Evolutionary conservation across 129 eudicot genomes (phyloP), one percentile per base, ranked within the genome.

Genomic region (Artemisia annua): DNA sequence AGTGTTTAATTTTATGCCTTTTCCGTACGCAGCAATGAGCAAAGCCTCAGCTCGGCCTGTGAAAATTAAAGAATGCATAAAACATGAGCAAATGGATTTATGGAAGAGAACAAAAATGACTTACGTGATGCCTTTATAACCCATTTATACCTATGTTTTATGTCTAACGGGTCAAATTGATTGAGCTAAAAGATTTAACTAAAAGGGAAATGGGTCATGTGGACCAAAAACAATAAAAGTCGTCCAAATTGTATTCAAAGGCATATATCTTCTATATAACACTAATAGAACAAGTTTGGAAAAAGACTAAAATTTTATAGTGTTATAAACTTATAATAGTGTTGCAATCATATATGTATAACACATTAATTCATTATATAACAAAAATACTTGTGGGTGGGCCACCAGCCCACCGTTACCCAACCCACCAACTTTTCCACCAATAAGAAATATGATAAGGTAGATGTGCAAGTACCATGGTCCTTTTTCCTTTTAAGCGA

Each of bases 31-130:
- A 71, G 97, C 97, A 83, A 94, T 94, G 15, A 90, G 87, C 66
- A 94, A 82, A 70, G 99, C 97, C 83, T 94, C 99, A 8, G 99
- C 99, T 64, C 99, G 93, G 51, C 99, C 99, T 94, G 83, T 80
- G 78, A 77, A 15, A 72, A 59, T 19, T 73, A 54, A 43, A 32
- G 28, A 75, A 64, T 6, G n/a, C 18, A 60, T 19, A 48, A 35
- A 35, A 30, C 8, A 76, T 58, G 39, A 60, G 22, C 22, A 16
- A 76, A 8, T 67, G 58, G 51, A 55, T 35, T 67, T 46, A 26
- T 28, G 43, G 60, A 61, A 61, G 77, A 73, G 20, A 26, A 46
- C 48, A 72, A 58, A 46, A 1, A 22, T 49, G 59, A 24, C 18
- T 52, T 22, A 30, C 6, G 6, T 6, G 39, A 30, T 30, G 39